Evolutionary conservation across 164 flowering plant genomes (phyloP).

Genomic region (Aristolochia californica): DNA sequence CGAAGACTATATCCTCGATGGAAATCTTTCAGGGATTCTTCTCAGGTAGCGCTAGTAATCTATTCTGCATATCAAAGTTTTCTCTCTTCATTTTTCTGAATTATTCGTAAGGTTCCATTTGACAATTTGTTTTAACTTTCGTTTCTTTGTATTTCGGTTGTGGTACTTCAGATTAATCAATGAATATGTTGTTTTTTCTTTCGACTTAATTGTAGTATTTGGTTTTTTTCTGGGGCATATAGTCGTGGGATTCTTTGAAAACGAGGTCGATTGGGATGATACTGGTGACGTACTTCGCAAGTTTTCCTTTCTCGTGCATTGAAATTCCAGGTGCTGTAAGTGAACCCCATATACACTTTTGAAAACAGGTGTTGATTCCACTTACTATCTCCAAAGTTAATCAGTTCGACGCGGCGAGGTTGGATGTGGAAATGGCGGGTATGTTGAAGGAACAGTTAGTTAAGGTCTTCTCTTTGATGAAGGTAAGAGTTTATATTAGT

Average conservation of each 20-base stretch:
- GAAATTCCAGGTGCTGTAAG: too few relatives aligned
- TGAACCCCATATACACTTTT: too few relatives aligned
- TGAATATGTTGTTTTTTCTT: too few relatives aligned
- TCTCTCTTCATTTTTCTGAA: not conserved
- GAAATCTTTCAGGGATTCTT: slow-evolving; percentile 36
- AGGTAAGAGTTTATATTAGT: slow-evolving; percentile 16
- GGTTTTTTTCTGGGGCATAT: too few relatives aligned
- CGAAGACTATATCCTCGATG: slow-evolving; percentile 47
- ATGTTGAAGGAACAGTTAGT: slow-evolving; percentile 98
- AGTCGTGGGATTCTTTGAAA: too few relatives aligned
- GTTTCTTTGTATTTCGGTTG: too few relatives aligned
- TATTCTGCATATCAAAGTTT: not conserved
- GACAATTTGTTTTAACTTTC: not conserved
- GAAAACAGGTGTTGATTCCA: slow-evolving; percentile 38
- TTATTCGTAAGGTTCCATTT: not conserved
- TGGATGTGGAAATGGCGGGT: slow-evolving; percentile 92
- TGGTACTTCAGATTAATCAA: too few relatives aligned
- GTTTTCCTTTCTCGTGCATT: too few relatives aligned
- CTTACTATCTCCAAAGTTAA: slow-evolving; percentile 83
- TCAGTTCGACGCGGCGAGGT: slow-evolving; percentile 89
- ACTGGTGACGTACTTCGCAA: too few relatives aligned
- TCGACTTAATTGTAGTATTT: too few relatives aligned
- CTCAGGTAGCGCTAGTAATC: slow-evolving; percentile 26
- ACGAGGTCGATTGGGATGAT: too few relatives aligned
- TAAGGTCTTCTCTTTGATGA: slow-evolving; percentile 84